Percentiles rank a stretch among this genome's conserved stretches.
These are phyloP conservation scores for Arabidopsis thaliana DNA, from an alignment of 345 rosid species.

Conservation along the genomic window TAIR10.1 NC_003075.7:12503501-12504000, in stretches of 20 bases:
- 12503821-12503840: conserved; percentile 50
- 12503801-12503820: conserved; percentile 51
- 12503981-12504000: conserved; percentile 92
- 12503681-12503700: conserved; percentile 40
- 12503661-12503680: conserved; percentile 37
- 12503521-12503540: conserved; percentile 11
- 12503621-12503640: neutral
- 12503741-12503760: conserved; percentile 39
- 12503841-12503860: conserved; percentile 48
- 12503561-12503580: neutral
- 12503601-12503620: neutral
- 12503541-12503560: neutral
- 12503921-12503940: conserved; percentile 28
- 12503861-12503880: conserved; percentile 48
- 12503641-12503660: conserved; percentile 16
- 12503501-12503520: conserved; percentile 28
- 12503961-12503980: conserved; percentile 87
- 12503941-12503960: conserved; percentile 44
- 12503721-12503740: conserved; percentile 39
- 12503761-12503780: conserved; percentile 46
- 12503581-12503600: conserved; percentile 10
- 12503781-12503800: conserved; percentile 52
- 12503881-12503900: neutral
- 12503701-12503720: conserved; percentile 57
- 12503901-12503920: conserved; percentile 9